Evolutionary conservation across 257 asterid genomes (phyloP).

Genomic region (Anisodus acutangulus): DNA sequence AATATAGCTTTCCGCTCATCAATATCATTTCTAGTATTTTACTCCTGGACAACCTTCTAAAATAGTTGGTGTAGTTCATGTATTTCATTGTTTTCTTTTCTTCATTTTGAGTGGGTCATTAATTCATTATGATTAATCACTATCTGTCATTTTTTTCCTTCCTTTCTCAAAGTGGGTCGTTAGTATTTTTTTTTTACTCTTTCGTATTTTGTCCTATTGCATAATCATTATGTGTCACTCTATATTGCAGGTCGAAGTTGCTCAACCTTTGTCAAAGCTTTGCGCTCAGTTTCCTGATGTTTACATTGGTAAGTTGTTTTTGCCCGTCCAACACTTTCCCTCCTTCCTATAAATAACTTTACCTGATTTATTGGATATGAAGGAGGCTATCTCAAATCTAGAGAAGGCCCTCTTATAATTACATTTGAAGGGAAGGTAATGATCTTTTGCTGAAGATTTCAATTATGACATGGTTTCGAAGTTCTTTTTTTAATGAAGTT

Average conservation of each 20-base stretch:
- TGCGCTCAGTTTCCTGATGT: slow-evolving; percentile 67
- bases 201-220: neutral
- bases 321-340: neutral
- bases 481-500: neutral
- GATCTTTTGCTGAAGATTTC: neutral
- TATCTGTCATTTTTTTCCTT: too few species aligned
- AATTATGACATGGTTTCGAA: neutral
- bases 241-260: slow-evolving; percentile 65
- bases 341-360: neutral
- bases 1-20: neutral
- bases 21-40: neutral
- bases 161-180: too few species aligned
- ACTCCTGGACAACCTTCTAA: neutral
- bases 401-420: slow-evolving; percentile 65
- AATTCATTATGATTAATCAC: neutral
- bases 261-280: slow-evolving; percentile 72
- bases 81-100: neutral
- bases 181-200: neutral
- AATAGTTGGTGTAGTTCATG: neutral
- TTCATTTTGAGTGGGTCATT: neutral
- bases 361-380: slow-evolving; percentile 31
- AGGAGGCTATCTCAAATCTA: slow-evolving; percentile 72
- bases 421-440: slow-evolving; percentile 71
- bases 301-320: slow-evolving; percentile 56
- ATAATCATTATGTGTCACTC: neutral